Evolutionary conservation across 2,329 filamentous ascomycete genomes (phyloP), one percentile per base, ranked within the genome.

Genomic region (Monosporascus sp.): DNA sequence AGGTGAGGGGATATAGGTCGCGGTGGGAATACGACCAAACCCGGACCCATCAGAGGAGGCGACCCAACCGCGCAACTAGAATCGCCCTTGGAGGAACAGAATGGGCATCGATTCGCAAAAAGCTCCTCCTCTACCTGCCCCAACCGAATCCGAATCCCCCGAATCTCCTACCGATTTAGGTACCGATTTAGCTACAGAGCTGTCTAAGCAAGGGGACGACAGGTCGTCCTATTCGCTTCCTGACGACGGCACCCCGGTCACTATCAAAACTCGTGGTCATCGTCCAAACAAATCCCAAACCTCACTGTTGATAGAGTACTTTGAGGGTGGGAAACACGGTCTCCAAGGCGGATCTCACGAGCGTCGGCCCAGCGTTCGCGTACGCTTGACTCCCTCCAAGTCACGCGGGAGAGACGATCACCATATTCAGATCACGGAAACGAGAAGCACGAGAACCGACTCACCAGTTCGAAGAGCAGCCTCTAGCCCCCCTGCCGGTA

Each of bases 241-340:
- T 53, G 88, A 91, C 65, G 89, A 94, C 82, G 90, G 89, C 68
- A 93, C 89, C 50, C 91, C 92, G 43, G 86, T 99, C 65, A 97
- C 90, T 55, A 95, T 99, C 69, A 85, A 87, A 67, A 96, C 93
- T 45, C 83, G 81, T 55, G 79, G 82, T 63, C 79, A 82, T 67
- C 75, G 73, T 59, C 65, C 76, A 57, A 80, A 75, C 66, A 73
- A 82, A 63, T 96, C 90, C 46, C 91, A 96, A 74, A 96, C 92
- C 38, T 95, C 90, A 52, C 79, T 97, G 60, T 78, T 97, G 63
- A 97, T 97, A 65, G 92, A 97, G 73, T 96, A 96, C 72, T 97
- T 95, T 65, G 92, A 96, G 73, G 89, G 85, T 60, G 84, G 86
- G 58, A 92, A 89, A 69, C 55, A 72, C 43, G 74, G 81, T 14